These are phyloP conservation scores for Penicillium sp. DNA, from an alignment of 2,329 filamentous ascomycete genomes.

Conservation along the genomic window DNA sequence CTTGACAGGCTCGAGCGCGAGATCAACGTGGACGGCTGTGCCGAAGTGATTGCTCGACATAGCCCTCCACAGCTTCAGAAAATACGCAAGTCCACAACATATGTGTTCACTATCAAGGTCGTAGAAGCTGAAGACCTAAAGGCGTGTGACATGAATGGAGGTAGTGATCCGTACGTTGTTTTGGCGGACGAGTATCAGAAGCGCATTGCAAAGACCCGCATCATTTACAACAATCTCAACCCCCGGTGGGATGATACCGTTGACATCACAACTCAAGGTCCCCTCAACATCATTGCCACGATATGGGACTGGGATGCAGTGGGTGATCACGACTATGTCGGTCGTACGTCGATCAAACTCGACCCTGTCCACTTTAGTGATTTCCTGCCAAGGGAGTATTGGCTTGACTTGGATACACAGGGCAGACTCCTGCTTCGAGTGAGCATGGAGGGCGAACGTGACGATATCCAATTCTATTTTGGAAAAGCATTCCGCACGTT, in stretches of 20 bases:
- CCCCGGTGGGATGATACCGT: slow-evolving; percentile 97
- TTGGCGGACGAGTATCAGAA: slow-evolving; percentile 98
- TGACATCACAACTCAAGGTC: slow-evolving; percentile 89
- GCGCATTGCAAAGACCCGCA: slow-evolving; percentile 89
- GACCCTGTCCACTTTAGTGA: slow-evolving; percentile 97
- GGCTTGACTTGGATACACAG: slow-evolving; percentile 96
- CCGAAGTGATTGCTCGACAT: slow-evolving; percentile 75
- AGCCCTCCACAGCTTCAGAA: slow-evolving; percentile 73
- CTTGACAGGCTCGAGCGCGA: slow-evolving; percentile 87
- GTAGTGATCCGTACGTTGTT: slow-evolving; percentile 96
- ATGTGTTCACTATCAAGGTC: slow-evolving; percentile 98
- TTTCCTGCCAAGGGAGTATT: slow-evolving; percentile 94
- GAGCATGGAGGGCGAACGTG: slow-evolving; percentile 97
- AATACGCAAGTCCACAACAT: slow-evolving; percentile 77
- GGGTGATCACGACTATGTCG: slow-evolving; percentile 96
- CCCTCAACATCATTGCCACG: slow-evolving; percentile 93
- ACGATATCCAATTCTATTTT: slow-evolving; percentile 98
- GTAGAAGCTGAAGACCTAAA: slow-evolving; percentile 97
- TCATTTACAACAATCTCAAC: slow-evolving; percentile 87
- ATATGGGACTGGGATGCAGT: slow-evolving; percentile 99
- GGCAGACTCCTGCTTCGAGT: slow-evolving; percentile 86
- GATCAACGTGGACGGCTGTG: slow-evolving; percentile 91
- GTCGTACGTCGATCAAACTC: slow-evolving; percentile 95
- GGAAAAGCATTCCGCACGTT: slow-evolving; percentile 94
- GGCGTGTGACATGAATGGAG: slow-evolving; percentile 93